phyloP scores from a whole-genome alignment of 2,329 filamentous ascomycete genomes.

The Verticillium longisporum region DNA sequence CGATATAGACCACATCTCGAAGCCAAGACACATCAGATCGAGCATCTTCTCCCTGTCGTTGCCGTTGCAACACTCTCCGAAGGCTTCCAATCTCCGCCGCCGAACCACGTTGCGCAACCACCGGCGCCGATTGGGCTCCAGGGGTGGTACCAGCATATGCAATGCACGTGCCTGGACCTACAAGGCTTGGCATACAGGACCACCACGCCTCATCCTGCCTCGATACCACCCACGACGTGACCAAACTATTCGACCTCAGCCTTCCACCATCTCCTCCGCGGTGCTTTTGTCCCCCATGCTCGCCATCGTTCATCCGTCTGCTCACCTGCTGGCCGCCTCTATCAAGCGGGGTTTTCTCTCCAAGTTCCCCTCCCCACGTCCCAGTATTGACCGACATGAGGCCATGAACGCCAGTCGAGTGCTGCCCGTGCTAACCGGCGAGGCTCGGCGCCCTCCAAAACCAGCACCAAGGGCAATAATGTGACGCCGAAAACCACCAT shows the following conservation, averaged over 20 bases:
- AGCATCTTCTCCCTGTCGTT: background rate
- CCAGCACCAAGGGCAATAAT: background rate
- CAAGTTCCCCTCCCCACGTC: background rate
- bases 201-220: background rate
- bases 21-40: background rate
- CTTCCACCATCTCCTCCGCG: background rate
- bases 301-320: background rate
- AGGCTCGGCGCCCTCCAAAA: background rate
- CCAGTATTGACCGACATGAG: background rate
- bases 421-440: background rate
- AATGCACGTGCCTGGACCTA: background rate
- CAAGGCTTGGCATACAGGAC: conserved; percentile 8
- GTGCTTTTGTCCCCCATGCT: background rate
- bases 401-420: background rate
- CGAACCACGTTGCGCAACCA: conserved; percentile 6
- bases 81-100: background rate
- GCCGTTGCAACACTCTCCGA: background rate
- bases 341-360: background rate
- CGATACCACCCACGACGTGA: conserved; percentile 3
- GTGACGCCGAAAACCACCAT: background rate
- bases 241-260: conserved; percentile 1
- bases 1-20: background rate
- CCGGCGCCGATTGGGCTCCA: conserved; percentile 7
- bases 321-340: background rate
- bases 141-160: background rate